phyloP scores from a whole-genome alignment of 108 stramenopile species.

The Chaetoceros tenuissimus region DNA sequence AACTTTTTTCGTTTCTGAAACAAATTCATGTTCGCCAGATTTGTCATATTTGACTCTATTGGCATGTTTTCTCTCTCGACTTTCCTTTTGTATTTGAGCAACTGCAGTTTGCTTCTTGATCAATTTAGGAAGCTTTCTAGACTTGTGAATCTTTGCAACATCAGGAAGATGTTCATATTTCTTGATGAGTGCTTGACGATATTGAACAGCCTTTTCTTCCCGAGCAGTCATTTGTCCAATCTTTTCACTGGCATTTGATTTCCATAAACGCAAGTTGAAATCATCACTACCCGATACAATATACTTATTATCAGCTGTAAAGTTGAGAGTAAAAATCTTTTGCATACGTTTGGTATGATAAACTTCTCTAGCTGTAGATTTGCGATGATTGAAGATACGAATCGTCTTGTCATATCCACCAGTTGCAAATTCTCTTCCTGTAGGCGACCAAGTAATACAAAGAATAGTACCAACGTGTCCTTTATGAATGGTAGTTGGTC shows the following conservation, averaged over 20 bases:
- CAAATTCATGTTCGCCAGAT: constrained; percentile 52
- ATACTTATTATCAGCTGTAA: constrained; percentile 87
- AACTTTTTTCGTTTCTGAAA: constrained; percentile 58
- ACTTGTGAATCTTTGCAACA: constrained; percentile 78
- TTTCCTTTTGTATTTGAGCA: constrained; percentile 83
- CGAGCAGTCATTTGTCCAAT: constrained; percentile 78
- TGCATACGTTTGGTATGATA: constrained; percentile 99
- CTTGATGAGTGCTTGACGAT: constrained; percentile 78
- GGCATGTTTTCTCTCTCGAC: constrained; percentile 80
- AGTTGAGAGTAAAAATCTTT: constrained; percentile 91
- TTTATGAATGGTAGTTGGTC: constrained; percentile 89
- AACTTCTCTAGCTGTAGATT: constrained; percentile 71
- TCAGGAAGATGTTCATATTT: constrained; percentile 91
- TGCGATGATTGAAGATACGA: constrained; percentile 70
- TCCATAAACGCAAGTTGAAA: constrained; percentile 96
- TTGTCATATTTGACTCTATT: constrained; percentile 80
- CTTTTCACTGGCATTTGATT: constrained; percentile 87
- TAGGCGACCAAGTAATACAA: constrained; percentile 90
- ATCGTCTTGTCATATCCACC: constrained; percentile 94
- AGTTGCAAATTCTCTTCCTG: constrained; percentile 94
- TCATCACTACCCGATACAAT: constrained; percentile 95
- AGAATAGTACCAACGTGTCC: constrained; percentile 97
- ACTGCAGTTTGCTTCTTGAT: constrained; percentile 86
- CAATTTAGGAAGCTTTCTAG: constrained; percentile 85
- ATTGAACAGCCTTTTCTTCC: constrained; percentile 80